phyloP scores from a whole-genome alignment of 2,329 filamentous ascomycete species.

The Botrytis elliptica region DNA sequence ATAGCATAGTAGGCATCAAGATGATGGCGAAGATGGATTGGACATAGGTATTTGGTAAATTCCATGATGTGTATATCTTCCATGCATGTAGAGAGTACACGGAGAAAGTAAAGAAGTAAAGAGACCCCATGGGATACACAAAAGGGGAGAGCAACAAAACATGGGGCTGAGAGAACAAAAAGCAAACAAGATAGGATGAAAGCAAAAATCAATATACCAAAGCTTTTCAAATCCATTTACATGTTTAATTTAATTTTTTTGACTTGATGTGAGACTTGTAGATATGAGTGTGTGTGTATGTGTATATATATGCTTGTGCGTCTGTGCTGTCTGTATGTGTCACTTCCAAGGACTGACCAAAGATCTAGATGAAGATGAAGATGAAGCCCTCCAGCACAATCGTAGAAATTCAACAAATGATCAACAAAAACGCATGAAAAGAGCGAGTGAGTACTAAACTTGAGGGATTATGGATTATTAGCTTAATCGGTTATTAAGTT shows the following conservation, averaged over 20 bases:
- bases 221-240: not conserved
- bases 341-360: not conserved
- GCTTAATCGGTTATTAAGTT: not conserved
- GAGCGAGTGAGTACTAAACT: not conserved
- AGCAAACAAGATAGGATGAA: slow-evolving; percentile 1
- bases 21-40: not conserved
- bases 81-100: slow-evolving; percentile 4
- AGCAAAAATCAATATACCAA: not conserved
- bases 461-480: not conserved
- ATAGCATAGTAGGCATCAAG: not conserved
- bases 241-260: not conserved
- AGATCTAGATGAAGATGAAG: not conserved
- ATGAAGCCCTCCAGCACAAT: not conserved
- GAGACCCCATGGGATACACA: not conserved
- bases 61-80: slow-evolving; percentile 15
- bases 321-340: not conserved
- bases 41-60: slow-evolving; percentile 1
- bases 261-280: not conserved
- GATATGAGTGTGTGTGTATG: not conserved
- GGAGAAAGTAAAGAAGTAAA: not conserved
- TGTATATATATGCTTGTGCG: not conserved
- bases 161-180: not conserved
- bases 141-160: not conserved
- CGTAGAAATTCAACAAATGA: not conserved
- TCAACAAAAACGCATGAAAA: not conserved